Evolutionary conservation across 78 protist species (phyloP), one percentile per base, ranked within the genome.

Genomic region (Dictyostelium capitatum): DNA sequence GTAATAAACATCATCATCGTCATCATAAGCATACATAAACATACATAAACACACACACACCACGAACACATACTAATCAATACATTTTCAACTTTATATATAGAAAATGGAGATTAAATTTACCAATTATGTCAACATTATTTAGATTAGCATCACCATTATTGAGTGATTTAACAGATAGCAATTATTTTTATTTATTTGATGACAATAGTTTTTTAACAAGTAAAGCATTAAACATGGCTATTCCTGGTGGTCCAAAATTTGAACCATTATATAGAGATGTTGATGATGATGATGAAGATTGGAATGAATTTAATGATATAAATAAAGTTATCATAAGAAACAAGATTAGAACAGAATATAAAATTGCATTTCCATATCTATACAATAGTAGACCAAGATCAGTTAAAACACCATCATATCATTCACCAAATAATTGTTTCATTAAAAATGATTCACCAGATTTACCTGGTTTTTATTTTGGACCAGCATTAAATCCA

Each of bases 231-330:
- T 92, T 99, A 67, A 98, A 98, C 87, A 37, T 97, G 90, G 99
- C 99, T 41, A 96, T 99, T 14, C 99, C 99, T 1, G 99, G 99
- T 17, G 99, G 99, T 0, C 99, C 99, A 5, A 98, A 98, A 90
- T 99, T 99, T 93, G 99, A 99, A 84, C 99, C 99, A 43, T 91
- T 99, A 30, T 97, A 78, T 96, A 90, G 98, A 15, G 99, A 99
- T 83, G 56, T 80, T 12, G 97, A 97, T 10, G 95, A 46, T 37
- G 97, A 69, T 47, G 98, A 98, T 67, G 99, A 98, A 85, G 99
- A 98, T 79, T 98, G 99, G 99, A 99, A 98, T 80, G 99, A 99
- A 92, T 99, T 99, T 96, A 99, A 99, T 74, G 99, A 99, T 91
- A 95, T 99, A 94, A 94, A 97, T 95, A 99, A 99, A 96, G 91